Conservation (phyloP, 257 asterid species). For the Sherardia arvensis region DNA sequence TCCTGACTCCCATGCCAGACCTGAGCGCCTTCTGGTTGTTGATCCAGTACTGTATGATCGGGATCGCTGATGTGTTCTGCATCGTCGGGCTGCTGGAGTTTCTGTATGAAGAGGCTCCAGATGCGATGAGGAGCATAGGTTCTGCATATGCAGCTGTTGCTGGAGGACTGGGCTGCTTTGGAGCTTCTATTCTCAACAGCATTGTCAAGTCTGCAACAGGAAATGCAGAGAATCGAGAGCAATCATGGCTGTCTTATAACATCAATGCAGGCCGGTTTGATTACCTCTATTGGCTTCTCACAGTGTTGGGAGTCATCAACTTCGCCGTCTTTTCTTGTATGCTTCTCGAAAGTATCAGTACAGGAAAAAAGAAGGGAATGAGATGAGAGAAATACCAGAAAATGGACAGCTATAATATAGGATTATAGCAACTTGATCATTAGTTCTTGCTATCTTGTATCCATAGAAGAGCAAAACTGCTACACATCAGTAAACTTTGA, state of each 20-base stretch:
- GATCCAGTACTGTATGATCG: slow-evolving; percentile 86
- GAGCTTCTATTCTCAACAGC: slow-evolving; percentile 67
- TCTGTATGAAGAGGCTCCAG: too few relatives aligned
- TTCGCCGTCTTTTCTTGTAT: slow-evolving; percentile 64
- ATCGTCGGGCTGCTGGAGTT: slow-evolving; percentile 88
- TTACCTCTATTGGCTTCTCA: slow-evolving; percentile 87
- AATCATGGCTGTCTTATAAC: slow-evolving; percentile 90
- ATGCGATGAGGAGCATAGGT: too few relatives aligned
- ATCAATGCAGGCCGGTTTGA: slow-evolving; percentile 69
- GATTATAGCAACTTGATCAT: too few relatives aligned
- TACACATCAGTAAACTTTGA: neutral
- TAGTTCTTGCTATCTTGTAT: too few relatives aligned
- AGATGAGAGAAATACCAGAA: slow-evolving; percentile 22
- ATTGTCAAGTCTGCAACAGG: slow-evolving; percentile 64
- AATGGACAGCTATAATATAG: slow-evolving; percentile 10
- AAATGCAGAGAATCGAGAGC: slow-evolving; percentile 39
- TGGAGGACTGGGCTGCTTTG: too few relatives aligned
- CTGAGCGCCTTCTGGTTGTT: slow-evolving; percentile 90
- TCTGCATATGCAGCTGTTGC: too few relatives aligned
- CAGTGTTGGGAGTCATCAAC: slow-evolving; percentile 68
- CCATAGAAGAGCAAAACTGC: neutral
- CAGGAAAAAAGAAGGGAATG: slow-evolving; percentile 44
- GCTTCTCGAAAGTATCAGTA: slow-evolving; percentile 71
- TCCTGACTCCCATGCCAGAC: slow-evolving; percentile 68
- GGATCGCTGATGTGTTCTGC: slow-evolving; percentile 91